Conservation (phyloP, 2,329 filamentous ascomycete species). For the Acrocalymma vagum region DNA sequence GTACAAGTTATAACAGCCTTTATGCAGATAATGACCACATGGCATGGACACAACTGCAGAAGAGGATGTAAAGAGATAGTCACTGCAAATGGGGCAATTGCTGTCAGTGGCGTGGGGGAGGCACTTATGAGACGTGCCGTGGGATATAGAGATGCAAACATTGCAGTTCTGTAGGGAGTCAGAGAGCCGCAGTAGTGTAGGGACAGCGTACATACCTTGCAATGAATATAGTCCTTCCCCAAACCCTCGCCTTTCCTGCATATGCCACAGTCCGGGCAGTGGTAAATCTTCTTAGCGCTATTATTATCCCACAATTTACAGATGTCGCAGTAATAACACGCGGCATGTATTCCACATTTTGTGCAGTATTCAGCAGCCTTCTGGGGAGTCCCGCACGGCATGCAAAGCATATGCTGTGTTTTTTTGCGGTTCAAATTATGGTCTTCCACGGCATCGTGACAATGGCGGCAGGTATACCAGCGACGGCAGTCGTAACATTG, state of each 20-base stretch:
- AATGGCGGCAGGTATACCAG: conserved; percentile 96
- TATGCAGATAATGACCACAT: conserved; percentile 96
- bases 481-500: conserved; percentile 89
- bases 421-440: conserved; percentile 81
- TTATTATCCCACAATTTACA: conserved; percentile 99
- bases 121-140: conserved; percentile 86
- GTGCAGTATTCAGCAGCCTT: conserved; percentile 80
- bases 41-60: conserved; percentile 91
- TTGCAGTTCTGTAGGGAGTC: conserved; percentile 67
- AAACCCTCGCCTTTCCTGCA: conserved; percentile 90
- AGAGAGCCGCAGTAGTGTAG: conserved; percentile 17
- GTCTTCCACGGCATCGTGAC: conserved; percentile 84
- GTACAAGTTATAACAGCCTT: conserved; percentile 85
- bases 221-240: conserved; percentile 97
- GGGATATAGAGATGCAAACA: conserved; percentile 91
- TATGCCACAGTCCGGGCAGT: conserved; percentile 95
- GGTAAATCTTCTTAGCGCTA: conserved; percentile 88
- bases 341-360: conserved; percentile 77
- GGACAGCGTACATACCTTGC: conserved; percentile 74
- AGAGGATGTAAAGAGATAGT: conserved; percentile 94
- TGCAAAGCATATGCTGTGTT: conserved; percentile 96
- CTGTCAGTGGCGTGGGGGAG: conserved; percentile 95
- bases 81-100: conserved; percentile 95
- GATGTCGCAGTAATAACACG: conserved; percentile 90
- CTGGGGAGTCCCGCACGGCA: conserved; percentile 90